Percentiles rank a stretch among this genome's conserved stretches.
phyloP scores from a whole-genome alignment of 768 basidiomycete species.

The Clathrus columnatus region DNA sequence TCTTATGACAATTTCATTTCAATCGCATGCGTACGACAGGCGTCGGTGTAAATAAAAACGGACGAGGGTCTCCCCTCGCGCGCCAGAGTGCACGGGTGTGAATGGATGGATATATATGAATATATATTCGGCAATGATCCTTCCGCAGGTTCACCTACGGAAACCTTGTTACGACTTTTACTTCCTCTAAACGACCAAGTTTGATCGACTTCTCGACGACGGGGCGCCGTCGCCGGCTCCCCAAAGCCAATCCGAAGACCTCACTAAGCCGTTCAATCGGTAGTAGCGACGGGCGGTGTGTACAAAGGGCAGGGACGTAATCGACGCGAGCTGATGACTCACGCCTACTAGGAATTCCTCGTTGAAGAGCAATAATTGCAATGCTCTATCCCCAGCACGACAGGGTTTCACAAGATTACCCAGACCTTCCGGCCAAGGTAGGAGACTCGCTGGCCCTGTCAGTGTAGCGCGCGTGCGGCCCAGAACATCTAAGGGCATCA shows the following conservation, averaged over 20 bases:
- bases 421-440: conserved; percentile 69
- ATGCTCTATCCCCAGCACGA: conserved; percentile 84
- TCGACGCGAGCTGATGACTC: conserved; percentile 85
- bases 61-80: conserved; percentile 18
- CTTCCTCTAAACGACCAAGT: conserved; percentile 81
- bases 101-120: conserved; percentile 23
- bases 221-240: conserved; percentile 43
- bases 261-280: conserved; percentile 89
- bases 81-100: conserved; percentile 40
- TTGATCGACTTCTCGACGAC: conserved; percentile 56
- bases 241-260: conserved; percentile 72
- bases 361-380: conserved; percentile 90
- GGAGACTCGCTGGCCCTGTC: conserved; percentile 80
- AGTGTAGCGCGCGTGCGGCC: conserved; percentile 84
- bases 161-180: conserved; percentile 79
- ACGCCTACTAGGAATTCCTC: conserved; percentile 84
- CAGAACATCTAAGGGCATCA: conserved; percentile 89
- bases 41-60: conserved; percentile 22
- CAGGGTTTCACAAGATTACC: conserved; percentile 75
- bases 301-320: conserved; percentile 89
- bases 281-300: conserved; percentile 87
- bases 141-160: conserved; percentile 78
- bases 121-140: conserved; percentile 51
- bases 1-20: too few species aligned
- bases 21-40: conserved; percentile 22